phyloP scores from a whole-genome alignment of 2,329 filamentous ascomycete species.

The Alternaria tenuissima region DNA sequence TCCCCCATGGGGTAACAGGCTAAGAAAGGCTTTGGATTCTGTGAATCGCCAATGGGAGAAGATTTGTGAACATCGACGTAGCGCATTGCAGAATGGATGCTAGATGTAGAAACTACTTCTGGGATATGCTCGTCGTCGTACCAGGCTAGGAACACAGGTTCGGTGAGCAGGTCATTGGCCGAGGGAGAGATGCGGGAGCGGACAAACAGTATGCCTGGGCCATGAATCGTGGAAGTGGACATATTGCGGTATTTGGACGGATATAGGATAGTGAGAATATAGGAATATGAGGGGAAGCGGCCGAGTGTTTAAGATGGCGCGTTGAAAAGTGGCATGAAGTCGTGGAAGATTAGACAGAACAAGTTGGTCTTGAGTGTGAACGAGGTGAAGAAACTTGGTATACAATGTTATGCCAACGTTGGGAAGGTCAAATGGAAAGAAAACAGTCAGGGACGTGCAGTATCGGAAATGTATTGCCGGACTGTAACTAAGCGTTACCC shows the following conservation, averaged over 20 bases:
- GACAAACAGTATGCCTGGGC: slow-evolving; percentile 26
- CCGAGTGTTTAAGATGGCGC: not conserved
- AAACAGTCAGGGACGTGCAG: not conserved
- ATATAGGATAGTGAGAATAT: no score
- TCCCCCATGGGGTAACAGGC: slow-evolving; percentile 51
- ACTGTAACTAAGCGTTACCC: not conserved
- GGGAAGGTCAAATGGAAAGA: not conserved
- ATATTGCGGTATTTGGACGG: not conserved
- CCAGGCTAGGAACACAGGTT: slow-evolving; percentile 47
- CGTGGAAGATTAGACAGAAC: not conserved
- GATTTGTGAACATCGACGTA: slow-evolving; percentile 40
- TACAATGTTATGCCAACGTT: not conserved
- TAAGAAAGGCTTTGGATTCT: slow-evolving; percentile 44
- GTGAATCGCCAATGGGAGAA: slow-evolving; percentile 13
- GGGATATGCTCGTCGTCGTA: slow-evolving; percentile 54
- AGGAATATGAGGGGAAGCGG: not conserved
- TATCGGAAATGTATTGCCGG: slow-evolving; percentile 8
- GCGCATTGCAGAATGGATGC: slow-evolving; percentile 47
- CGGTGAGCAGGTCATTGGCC: slow-evolving; percentile 46
- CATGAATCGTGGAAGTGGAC: slow-evolving; percentile 11
- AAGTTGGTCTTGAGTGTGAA: not conserved
- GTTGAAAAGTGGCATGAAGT: not conserved
- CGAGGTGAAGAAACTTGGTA: not conserved
- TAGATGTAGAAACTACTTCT: slow-evolving; percentile 47
- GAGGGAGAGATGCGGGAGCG: slow-evolving; percentile 19